These are phyloP conservation scores for Pseudogymnoascus sp. DNA, from an alignment of 2,329 filamentous ascomycete species.

Conservation along the genomic window DNA sequence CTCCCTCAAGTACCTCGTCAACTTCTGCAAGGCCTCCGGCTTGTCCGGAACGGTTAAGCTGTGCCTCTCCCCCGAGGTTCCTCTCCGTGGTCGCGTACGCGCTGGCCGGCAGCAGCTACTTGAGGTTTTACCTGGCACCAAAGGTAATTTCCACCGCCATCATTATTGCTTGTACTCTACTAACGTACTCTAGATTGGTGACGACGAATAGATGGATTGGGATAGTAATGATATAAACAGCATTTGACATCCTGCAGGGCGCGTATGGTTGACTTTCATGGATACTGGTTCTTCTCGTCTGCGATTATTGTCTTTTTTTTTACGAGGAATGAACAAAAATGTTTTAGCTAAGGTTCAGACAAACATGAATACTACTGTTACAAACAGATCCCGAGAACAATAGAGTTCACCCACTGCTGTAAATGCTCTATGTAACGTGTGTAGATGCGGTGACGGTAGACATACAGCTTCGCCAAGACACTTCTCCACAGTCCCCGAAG, in stretches of 20 bases:
- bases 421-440: not conserved
- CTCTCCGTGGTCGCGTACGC: conserved; percentile 90
- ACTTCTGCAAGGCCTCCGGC: conserved; percentile 97
- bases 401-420: not conserved
- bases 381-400: not conserved
- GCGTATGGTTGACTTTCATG: conserved; percentile 9
- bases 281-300: conserved; percentile 9
- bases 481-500: not conserved
- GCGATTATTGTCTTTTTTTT: conserved; percentile 10
- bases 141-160: conserved; percentile 57
- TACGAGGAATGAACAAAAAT: not conserved
- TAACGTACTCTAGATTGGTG: conserved; percentile 54
- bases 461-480: not conserved
- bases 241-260: conserved; percentile 8
- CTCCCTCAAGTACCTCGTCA: conserved; percentile 98
- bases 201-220: conserved; percentile 47
- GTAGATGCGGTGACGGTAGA: not conserved
- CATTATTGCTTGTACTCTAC: conserved; percentile 16
- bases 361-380: not conserved
- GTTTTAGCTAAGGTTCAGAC: conserved; percentile 7
- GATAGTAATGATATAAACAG: conserved; percentile 7
- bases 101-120: conserved; percentile 72
- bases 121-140: conserved; percentile 95
- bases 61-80: conserved; percentile 92
- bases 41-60: conserved; percentile 80